A percentile compares a stretch with the other conserved stretches of the same genome.
Evolutionary conservation across 2,329 filamentous ascomycete genomes (phyloP).

Genomic region (Diaporthe batatas): DNA sequence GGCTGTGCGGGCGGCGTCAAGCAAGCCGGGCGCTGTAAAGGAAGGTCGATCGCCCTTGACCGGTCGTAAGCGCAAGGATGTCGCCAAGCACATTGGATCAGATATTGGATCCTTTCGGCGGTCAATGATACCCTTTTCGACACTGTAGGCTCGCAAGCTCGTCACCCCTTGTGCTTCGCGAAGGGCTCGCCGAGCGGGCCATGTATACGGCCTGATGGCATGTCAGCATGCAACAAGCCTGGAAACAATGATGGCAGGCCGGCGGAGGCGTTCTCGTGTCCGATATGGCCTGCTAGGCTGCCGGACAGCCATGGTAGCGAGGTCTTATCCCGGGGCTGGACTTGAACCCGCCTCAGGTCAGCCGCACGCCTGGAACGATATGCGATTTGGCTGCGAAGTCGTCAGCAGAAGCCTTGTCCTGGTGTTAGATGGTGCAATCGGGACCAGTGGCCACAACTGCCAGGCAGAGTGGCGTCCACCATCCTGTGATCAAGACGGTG

Average conservation of each 20-base stretch:
- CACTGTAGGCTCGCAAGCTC: background rate
- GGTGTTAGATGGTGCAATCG: constrained; percentile 23
- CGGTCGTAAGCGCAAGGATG: background rate
- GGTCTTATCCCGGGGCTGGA: background rate
- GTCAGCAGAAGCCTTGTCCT: background rate
- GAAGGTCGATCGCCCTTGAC: constrained; percentile 1
- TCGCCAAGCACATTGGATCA: background rate
- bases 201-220: too few relatives aligned
- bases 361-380: background rate
- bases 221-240: background rate
- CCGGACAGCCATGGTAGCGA: background rate
- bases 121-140: background rate
- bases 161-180: background rate
- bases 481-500: too few relatives aligned
- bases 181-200: background rate
- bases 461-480: background rate
- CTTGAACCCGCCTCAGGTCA: background rate
- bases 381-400: background rate
- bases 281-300: background rate
- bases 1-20: background rate
- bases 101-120: background rate
- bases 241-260: background rate
- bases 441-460: constrained; percentile 13
- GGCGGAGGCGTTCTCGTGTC: background rate
- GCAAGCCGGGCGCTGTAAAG: background rate